A percentile compares a stretch with the other conserved stretches of the same genome.
Conservation (phyloP, 768 basidiomycete genomes). For the Lactifluus subvellereus region DNA sequence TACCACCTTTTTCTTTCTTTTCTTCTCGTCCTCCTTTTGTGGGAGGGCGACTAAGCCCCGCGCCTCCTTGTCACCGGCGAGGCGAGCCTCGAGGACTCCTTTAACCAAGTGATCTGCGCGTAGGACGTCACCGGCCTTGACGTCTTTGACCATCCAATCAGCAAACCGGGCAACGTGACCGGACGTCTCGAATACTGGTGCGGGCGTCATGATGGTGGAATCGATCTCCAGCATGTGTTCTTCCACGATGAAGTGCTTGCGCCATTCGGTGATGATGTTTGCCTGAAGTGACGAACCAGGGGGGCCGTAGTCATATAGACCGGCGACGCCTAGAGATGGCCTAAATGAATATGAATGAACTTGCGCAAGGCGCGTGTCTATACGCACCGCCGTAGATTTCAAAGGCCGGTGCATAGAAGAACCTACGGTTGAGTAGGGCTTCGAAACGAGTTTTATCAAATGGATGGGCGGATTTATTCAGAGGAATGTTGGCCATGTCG, state of each 20-base stretch:
- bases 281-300: slow-evolving; percentile 94
- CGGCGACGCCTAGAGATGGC: slow-evolving; percentile 74
- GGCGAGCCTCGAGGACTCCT: slow-evolving; percentile 80
- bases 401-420: slow-evolving; percentile 98
- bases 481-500: slow-evolving; percentile 30
- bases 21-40: slow-evolving; percentile 51
- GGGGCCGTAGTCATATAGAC: slow-evolving; percentile 96
- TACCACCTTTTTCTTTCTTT: slow-evolving; percentile 75
- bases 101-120: slow-evolving; percentile 96
- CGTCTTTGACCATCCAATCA: slow-evolving; percentile 99
- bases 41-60: slow-evolving; percentile 63
- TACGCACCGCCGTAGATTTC: slow-evolving; percentile 95
- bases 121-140: slow-evolving; percentile 91
- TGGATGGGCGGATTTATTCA: slow-evolving; percentile 79
- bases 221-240: slow-evolving; percentile 99
- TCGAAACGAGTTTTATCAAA: slow-evolving; percentile 89
- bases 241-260: slow-evolving; percentile 96
- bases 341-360: neutral
- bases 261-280: slow-evolving; percentile 95
- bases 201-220: slow-evolving; percentile 95
- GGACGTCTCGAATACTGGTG: slow-evolving; percentile 91
- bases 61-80: slow-evolving; percentile 89
- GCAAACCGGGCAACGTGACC: slow-evolving; percentile 98
- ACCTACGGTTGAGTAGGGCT: slow-evolving; percentile 78
- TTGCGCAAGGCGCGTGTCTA: neutral